Evolutionary conservation across 306 rosid species (phyloP), one percentile per base, ranked within the genome.

Genomic region (Malus domestica): DNA sequence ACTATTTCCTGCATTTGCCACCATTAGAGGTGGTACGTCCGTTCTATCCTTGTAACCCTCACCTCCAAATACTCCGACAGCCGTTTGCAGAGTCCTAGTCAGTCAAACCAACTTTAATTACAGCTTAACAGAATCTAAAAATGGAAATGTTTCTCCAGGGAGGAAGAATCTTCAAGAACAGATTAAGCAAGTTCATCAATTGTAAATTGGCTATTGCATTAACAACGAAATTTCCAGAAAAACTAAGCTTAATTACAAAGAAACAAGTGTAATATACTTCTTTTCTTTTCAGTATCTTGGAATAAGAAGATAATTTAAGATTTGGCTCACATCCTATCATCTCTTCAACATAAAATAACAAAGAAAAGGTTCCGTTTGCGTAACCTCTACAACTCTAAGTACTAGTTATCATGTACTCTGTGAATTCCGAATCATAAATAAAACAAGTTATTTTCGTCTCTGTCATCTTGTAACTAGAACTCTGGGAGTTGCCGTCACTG

Each of bases 51-150:
- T 58, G 52, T 84, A 84, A 59, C 80, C 87, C 68, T 70, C 85
- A 12, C 85, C 87, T 45, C 87, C 87, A 80, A 84, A 84, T 59
- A 84, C 87, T 74, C 87, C 87, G 49, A 84, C 87, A 70, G 87
- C 87, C 10, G 87, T 84, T 74, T 84, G 87, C 18, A 84, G 80
- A 70, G 87, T 80, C 76, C 87, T 84, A 78, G 25, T 78, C 67
- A 33, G 73, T 82, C 68, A 78, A 74, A 46, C 70, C 71, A 29
- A 68, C 29, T 72, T 77, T 20, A 61, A 67, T 19, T 29, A 51
- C n/a, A 51, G 59, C 20, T 19, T 67, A 25, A 78, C 76, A 63
- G 55, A 35, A 68, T 74, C 42, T 62, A 68, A 76, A 33, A 6
- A 19, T 49, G 30, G 79, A 38, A 9, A 30, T 18, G 15, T 70